Evolutionary conservation across 371 early-diverging fungal genomes (phyloP), one percentile per base, ranked within the genome.

Genomic region (Mucor irregularis): DNA sequence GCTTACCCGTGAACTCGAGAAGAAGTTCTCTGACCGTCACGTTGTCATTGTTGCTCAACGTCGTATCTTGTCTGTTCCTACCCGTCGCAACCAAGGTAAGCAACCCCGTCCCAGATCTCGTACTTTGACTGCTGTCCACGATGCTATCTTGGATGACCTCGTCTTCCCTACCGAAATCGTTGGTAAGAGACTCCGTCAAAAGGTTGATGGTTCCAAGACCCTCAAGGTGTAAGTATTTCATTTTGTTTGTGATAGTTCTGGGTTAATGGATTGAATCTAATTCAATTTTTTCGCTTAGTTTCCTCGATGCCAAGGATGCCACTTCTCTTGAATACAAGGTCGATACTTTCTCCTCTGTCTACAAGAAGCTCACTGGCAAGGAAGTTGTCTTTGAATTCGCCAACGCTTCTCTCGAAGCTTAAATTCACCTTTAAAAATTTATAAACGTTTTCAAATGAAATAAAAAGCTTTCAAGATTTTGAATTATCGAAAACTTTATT

Each of bases 21-120:
- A 98, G 95, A 98, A 98, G 92, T 96, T 97, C 91, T 92, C 94
- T 66, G 98, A 97, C 82, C 91, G 96, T 65, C 97, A 97, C 80
- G 91, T 97, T 58, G 86, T 98, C 68, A 86, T 98, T 61, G 82
- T 97, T 76, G 97, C 96, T 62, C 90, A 93, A 80, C 94, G 98
- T 70, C 93, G 95, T 72, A 95, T 97, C 80, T 79, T 97, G 74
- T 81, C 88, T 71, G 92, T 91, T 86, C 96, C 95, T 56, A 83
- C 87, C 68, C 93, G 93, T 74, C 85, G 84, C 62, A 81, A 88
- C 64, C 90, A 92, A 72, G 86, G 85, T 67, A 90, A 88, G 82
- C 97, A 96, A 81, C 76, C 83, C 64, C 91, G 97, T 69, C 98
- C 97, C 62, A 88, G 95, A 70, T 89, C 92, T 68, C 95, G 98